Evolutionary conservation across 345 rosid genomes (phyloP), one percentile per base, ranked within the genome.

Genomic region (Hibiscus trionum): DNA sequence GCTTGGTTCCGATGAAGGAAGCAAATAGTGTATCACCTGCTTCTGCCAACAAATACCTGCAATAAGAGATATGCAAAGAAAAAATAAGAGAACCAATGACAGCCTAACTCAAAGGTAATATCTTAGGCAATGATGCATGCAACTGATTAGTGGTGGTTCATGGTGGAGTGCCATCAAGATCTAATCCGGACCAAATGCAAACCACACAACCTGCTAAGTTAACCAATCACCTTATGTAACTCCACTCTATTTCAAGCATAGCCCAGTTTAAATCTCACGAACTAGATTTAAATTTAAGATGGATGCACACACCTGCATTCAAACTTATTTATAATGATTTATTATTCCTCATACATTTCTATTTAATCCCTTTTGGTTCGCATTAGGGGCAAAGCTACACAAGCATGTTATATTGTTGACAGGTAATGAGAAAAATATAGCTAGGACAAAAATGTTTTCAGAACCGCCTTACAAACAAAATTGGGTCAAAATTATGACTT

Each of bases 11-110:
- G 61, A 92, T 86, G 73, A 91, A 94, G 49, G 98, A 94, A 73
- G 98, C 98, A 88, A 94, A 94, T 17, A 94, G 81, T 1, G 98
- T 94, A 76, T 94, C 97, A 11, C 97, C 96, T 17, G 98, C 91
- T 85, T 94, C 98, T 19, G 96, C 98, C 75, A 94, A 81, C 59
- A 94, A 69, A 78, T 94, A 94, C 84, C 98, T 94, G 81, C 75
- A 73, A 68, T 16, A n/a, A 6, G 57, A 78, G 53, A 21, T 24
- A 61, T 35, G 12, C 11, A 68, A 61, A 42, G 42, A 31, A 65
- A 44, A 50, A 62, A 24, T 17, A 52, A 39, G 21, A 49, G 33
- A 61, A 49, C 10, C 29, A 50, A 62, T 11, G 3, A 39, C 49
- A 14, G 11, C n/a, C 9, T 35, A 72, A 50, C 63, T 7, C 19